phyloP scores from a whole-genome alignment of 768 basidiomycete species.

The Suillus variegatus region DNA sequence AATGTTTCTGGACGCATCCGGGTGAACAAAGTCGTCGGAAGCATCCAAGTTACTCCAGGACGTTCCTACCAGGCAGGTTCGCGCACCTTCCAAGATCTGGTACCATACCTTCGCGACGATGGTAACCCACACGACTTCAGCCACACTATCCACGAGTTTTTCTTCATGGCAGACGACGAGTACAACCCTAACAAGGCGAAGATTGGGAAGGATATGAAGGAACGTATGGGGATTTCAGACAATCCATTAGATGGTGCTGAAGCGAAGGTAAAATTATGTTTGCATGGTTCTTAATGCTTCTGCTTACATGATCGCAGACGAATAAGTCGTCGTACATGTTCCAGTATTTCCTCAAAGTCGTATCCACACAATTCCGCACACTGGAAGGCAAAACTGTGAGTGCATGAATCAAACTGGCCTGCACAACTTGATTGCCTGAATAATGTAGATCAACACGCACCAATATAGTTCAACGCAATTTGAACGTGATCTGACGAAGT shows the following conservation, averaged over 20 bases:
- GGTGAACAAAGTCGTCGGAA: constrained; percentile 97
- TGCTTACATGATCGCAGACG: constrained; percentile 47
- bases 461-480: constrained; percentile 97
- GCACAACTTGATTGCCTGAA: background rate
- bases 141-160: constrained; percentile 79
- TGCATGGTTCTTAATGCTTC: background rate
- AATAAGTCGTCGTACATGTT: constrained; percentile 88
- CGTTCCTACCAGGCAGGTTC: constrained; percentile 89
- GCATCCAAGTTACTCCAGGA: constrained; percentile 93
- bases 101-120: constrained; percentile 91
- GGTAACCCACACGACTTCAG: constrained; percentile 92
- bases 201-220: constrained; percentile 62
- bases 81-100: constrained; percentile 82
- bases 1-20: constrained; percentile 88
- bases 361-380: constrained; percentile 92
- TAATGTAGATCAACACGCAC: constrained; percentile 72
- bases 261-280: constrained; percentile 49
- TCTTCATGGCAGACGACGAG: constrained; percentile 81
- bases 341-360: constrained; percentile 99
- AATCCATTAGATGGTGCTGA: constrained; percentile 77
- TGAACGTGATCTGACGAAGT: constrained; percentile 83
- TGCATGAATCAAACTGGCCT: constrained; percentile 10
- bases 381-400: constrained; percentile 69
- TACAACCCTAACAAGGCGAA: constrained; percentile 69
- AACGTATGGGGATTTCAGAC: constrained; percentile 66